phyloP scores from a whole-genome alignment of 2,329 filamentous ascomycete species.

The Diplocarpon mali region DNA sequence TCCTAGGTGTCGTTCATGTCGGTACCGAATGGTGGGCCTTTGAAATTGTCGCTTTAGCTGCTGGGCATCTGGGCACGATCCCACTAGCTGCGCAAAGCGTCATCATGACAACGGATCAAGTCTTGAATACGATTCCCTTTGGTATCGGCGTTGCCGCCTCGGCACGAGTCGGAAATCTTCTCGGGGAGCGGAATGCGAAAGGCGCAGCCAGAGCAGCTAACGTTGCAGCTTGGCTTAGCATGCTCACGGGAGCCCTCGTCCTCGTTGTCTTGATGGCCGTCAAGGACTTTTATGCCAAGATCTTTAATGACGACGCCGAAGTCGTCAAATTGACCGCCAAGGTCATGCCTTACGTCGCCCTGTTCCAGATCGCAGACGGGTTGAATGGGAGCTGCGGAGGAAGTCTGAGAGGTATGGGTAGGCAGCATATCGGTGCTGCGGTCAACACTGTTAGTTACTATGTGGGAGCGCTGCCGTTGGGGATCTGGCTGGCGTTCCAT shows the following conservation, averaged over 20 bases:
- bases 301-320: constrained; percentile 69
- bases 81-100: constrained; percentile 74
- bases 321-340: constrained; percentile 64
- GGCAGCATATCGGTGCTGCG: constrained; percentile 72
- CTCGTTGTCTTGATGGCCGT: constrained; percentile 59
- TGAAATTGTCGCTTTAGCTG: constrained; percentile 76
- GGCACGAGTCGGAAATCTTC: constrained; percentile 65
- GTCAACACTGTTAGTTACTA: constrained; percentile 83
- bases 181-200: constrained; percentile 54
- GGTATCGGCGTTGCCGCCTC: constrained; percentile 76
- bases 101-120: constrained; percentile 82
- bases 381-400: constrained; percentile 79
- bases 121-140: constrained; percentile 72
- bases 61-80: constrained; percentile 68
- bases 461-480: constrained; percentile 66
- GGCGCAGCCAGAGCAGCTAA: constrained; percentile 66
- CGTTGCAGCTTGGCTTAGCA: constrained; percentile 61
- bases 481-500: constrained; percentile 76
- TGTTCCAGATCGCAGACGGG: constrained; percentile 86
- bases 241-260: constrained; percentile 56
- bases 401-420: constrained; percentile 69
- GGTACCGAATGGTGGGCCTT: constrained; percentile 95
- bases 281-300: constrained; percentile 59
- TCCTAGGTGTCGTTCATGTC: constrained; percentile 70
- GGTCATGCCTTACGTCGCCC: constrained; percentile 75